Evolutionary conservation across 495 filamentous ascomycete genomes (phyloP), one percentile per base, ranked within the genome.

Genomic region (Neurospora sp.): DNA sequence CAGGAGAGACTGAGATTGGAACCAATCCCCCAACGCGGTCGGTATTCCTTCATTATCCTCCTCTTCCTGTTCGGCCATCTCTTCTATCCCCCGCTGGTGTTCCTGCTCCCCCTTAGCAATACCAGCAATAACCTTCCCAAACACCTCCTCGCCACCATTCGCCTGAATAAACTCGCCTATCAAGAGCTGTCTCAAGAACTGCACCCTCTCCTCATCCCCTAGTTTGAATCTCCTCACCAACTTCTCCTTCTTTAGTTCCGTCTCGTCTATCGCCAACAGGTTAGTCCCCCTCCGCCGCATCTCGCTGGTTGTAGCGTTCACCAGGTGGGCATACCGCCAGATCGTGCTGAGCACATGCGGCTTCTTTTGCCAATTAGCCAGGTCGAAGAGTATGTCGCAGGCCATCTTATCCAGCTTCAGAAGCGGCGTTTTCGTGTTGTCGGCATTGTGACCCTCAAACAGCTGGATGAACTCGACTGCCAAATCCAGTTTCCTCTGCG

Each of bases 281-380:
- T 10, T 14, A 0, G 20, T 37, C 9, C 40, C 72, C 17, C 38
- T 65, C 1, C 20, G 35, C 5, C 74, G 77, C 78, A 84, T 79
- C 8, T 74, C 42, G 3, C 61, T 42, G 37, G 3, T 76, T 1
- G 78, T 74, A 22, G 44, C 7, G 14, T 71, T 72, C 10, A 44
- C 27, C 8, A 79, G 69, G 39, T 71, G 74, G 5, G 79, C 78
- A 73, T 82, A 84, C 69, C 82, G 80, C 77, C 78, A 85, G 45
- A 82, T 65, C 20, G 81, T 80, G 70, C 79, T 75, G 45, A 82
- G 59, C 70, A 81, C 72, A 59, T 84, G 80, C 37, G 81, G 81
- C 61, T 72, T 79, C 8, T 71, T 72, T n/a, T 59, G 39, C 68
- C 27, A 70, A 74, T 77, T 80, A 8, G 79, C 81, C 42, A 74